Base-by-base conservation (phyloP, 257 asterid species). In the Schizonepeta tenuifolia region DNA sequence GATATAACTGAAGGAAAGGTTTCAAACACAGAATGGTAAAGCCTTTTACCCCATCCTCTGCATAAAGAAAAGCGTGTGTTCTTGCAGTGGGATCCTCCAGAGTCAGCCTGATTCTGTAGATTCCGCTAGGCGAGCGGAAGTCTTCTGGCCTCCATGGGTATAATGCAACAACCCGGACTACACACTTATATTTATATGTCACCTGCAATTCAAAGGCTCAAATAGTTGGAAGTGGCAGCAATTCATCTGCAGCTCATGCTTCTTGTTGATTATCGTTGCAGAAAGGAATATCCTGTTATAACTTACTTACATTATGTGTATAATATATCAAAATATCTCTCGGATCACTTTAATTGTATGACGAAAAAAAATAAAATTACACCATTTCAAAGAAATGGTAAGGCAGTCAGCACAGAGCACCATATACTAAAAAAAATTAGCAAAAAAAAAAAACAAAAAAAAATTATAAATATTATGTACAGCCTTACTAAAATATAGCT, bases 41-140 rank as follows among this genome's bases (percentile, higher is more conserved):
- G 68, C 41, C 35, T 10, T 26, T 83, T 86, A 93, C 97, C 93
- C 89, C 97, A 69, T 93, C 96, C 44, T 89, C 95, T 5, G 75
- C 88, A 70, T 75, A 89, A 54, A 91, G 72, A 71, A 67, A 86
- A 78, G 98, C 96, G 68, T 88, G 94, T 73, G 89, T 76, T 85
- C 97, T 83, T 68, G 96, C 90, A 58, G 98, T 93, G 36, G 98
- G 96, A 71, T 93, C 98, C 83, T 93, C 98, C 43, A 93, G 81
- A 51, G 97, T 93, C 68, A 93, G 67, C 80, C 94, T 83, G 70
- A 93, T 73, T 84, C 96, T 84, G 61, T 83, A 93, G 69, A 71
- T 61, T 70, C 92, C 97, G 53, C 21, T 38, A 75, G 87, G 89
- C 61, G 87, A 67, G 59, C 82, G 75, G 67, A 93, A 89, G 44